A percentile compares a stretch with the other conserved stretches of the same genome.
Evolutionary conservation across 2,329 filamentous ascomycete genomes (phyloP).

Genomic region (Alternaria viburni): DNA sequence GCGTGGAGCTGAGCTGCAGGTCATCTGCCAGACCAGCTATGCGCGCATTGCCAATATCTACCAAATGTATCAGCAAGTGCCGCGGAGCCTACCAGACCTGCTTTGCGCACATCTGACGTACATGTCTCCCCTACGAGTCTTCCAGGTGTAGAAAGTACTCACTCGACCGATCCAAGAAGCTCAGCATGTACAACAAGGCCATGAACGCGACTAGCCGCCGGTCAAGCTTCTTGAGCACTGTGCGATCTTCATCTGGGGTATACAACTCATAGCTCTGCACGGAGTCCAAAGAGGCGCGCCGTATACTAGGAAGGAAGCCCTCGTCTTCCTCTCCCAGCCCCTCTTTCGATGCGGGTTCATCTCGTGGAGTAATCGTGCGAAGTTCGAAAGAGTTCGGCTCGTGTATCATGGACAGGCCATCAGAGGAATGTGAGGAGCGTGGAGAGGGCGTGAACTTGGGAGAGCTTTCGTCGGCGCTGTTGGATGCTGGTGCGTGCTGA

Average conservation of each 20-base stretch:
- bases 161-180: slow-evolving; percentile 88
- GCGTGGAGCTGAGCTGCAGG: slow-evolving; percentile 59
- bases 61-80: slow-evolving; percentile 5
- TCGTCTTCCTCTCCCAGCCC: slow-evolving; percentile 34
- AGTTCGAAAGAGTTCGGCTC: slow-evolving; percentile 36
- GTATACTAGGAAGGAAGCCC: slow-evolving; percentile 21
- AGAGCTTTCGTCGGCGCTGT: slow-evolving; percentile 30
- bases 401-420: slow-evolving; percentile 12
- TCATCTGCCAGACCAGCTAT: slow-evolving; percentile 64
- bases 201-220: slow-evolving; percentile 79
- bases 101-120: slow-evolving; percentile 32
- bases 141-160: slow-evolving; percentile 29
- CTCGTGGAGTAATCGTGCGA: slow-evolving; percentile 21
- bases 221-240: slow-evolving; percentile 78
- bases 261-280: slow-evolving; percentile 59
- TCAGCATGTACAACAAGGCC: slow-evolving; percentile 80
- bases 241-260: slow-evolving; percentile 72
- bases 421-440: slow-evolving; percentile 23
- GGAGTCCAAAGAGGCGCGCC: slow-evolving; percentile 33
- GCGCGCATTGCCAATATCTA: slow-evolving; percentile 68
- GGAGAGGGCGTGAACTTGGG: slow-evolving; percentile 31
- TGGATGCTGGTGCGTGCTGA: slow-evolving; percentile 19
- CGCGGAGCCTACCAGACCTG: neutral
- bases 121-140: neutral
- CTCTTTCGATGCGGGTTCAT: slow-evolving; percentile 12